Evolutionary conservation across 164 flowering plant species (phyloP), one percentile per base, ranked within the genome.

Genomic region (Macadamia integrifolia): DNA sequence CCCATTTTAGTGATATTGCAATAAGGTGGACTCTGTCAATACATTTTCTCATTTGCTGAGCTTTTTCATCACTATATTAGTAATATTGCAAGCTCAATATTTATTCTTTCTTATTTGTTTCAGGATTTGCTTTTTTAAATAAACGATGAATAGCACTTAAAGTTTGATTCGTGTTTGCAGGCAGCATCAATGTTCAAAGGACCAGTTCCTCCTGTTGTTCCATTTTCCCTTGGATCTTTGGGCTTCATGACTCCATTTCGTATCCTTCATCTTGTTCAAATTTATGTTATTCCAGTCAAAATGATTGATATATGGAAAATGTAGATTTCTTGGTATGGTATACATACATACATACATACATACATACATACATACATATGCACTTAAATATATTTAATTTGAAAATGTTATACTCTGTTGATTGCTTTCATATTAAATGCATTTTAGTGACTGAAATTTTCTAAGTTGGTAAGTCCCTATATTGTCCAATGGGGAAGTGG

Each of bases 181-280:
- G 97, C 98, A 31, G 97, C 99, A 63, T 89, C 98, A 23, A 81
- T 90, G 91, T 95, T 95, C 81, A 92, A 89, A 80, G 99, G 99
- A 29, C 93, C 99, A 31, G 96, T 95, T 76, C 99, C 99, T 81
- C 98, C 94, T 35, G 63, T 95, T 44, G 93, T 95, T 17, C 88
- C 99, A 43, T 90, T 95, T 80, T 88, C 98, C 66, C 78, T 95
- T 30, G 98, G 99, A 60, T 92, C 99, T 49, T 81, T 95, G 68
- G 99, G 99, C 32, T 95, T 95, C 72, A 95, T 95, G 99, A 95
- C 99, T 14, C 93, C 96, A 56, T 95, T 89, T 60, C 79, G 99
- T 95, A 95, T 95, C 99, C 98, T 92, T 49, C 29, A 59, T 53
- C 30, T 50, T 52, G 32, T 23, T 40, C 13, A 59, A 29, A 4